Conservation (phyloP, 2,329 filamentous ascomycete species). For the Emmonsiellopsis sp. region DNA sequence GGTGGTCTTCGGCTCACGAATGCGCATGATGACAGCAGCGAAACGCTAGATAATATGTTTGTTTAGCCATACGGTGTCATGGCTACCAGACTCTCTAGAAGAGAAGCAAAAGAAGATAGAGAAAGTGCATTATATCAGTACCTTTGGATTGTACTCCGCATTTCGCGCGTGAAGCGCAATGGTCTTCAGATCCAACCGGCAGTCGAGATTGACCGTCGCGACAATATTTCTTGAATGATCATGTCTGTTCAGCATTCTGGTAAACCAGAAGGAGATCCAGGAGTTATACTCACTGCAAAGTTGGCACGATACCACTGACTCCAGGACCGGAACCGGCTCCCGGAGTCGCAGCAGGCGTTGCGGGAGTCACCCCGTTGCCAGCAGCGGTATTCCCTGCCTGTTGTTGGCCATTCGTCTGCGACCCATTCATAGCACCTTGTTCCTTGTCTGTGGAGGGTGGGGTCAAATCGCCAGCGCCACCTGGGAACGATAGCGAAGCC, state of each 20-base stretch:
- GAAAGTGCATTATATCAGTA: slow-evolving; percentile 40
- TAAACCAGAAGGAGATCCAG: slow-evolving; percentile 34
- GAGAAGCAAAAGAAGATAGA: slow-evolving; percentile 4
- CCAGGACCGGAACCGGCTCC: slow-evolving; percentile 68
- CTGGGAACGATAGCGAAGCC: slow-evolving; percentile 84
- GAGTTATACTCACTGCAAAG: slow-evolving; percentile 84
- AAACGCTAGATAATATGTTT: slow-evolving; percentile 63
- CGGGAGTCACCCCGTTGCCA: slow-evolving; percentile 75
- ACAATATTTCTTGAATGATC: slow-evolving; percentile 79
- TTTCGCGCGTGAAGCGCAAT: slow-evolving; percentile 97
- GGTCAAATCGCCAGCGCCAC: slow-evolving; percentile 72
- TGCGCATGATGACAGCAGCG: slow-evolving; percentile 98
- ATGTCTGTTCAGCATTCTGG: slow-evolving; percentile 41
- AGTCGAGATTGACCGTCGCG: slow-evolving; percentile 96
- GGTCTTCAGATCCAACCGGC: slow-evolving; percentile 95
- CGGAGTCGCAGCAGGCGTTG: slow-evolving; percentile 86
- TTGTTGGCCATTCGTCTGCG: slow-evolving; percentile 43
- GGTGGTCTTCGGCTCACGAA: slow-evolving; percentile 96
- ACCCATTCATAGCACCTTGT: slow-evolving; percentile 34
- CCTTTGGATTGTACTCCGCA: slow-evolving; percentile 97
- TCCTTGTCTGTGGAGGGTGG: slow-evolving; percentile 68
- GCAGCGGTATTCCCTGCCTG: slow-evolving; percentile 51
- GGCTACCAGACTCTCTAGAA: slow-evolving; percentile 15
- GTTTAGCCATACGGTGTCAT: slow-evolving; percentile 38
- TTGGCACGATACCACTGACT: slow-evolving; percentile 84